These are phyloP conservation scores for Collariella sp. DNA, from an alignment of 495 filamentous ascomycete genomes.

Conservation along the genomic window DNA sequence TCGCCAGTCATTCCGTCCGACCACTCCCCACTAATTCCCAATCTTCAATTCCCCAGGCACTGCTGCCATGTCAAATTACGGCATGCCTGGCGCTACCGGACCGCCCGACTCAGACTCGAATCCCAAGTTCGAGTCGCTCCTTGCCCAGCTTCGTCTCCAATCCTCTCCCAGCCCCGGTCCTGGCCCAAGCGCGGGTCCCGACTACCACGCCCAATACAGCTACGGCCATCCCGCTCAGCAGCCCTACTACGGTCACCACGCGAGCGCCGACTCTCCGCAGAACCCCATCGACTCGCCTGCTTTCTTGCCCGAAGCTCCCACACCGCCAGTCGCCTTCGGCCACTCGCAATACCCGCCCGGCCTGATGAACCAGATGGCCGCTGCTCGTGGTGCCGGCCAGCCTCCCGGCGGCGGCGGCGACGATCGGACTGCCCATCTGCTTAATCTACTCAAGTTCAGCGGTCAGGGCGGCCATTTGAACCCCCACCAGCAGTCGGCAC, in stretches of 20 bases:
- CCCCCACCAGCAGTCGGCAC: slow-evolving; percentile 14
- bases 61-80: slow-evolving; percentile 37
- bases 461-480: slow-evolving; percentile 37
- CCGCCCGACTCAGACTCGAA: slow-evolving; percentile 21
- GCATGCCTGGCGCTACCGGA: slow-evolving; percentile 29
- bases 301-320: slow-evolving; percentile 40
- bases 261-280: slow-evolving; percentile 25
- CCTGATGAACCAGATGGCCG: slow-evolving; percentile 34
- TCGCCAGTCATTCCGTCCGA: background rate
- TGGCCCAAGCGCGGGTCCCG: slow-evolving; percentile 10
- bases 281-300: slow-evolving; percentile 32
- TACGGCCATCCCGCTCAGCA: slow-evolving; percentile 27
- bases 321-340: slow-evolving; percentile 36
- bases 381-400: slow-evolving; percentile 38
- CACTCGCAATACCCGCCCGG: slow-evolving; percentile 35
- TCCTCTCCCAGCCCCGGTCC: slow-evolving; percentile 26
- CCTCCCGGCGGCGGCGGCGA: slow-evolving; percentile 36
- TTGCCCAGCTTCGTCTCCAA: slow-evolving; percentile 30
- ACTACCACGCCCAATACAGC: slow-evolving; percentile 22
- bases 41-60: background rate
- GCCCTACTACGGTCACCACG: slow-evolving; percentile 33
- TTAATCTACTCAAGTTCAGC: slow-evolving; percentile 84
- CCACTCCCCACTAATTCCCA: background rate
- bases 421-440: slow-evolving; percentile 59
- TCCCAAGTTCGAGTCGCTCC: slow-evolving; percentile 26